phyloP scores from a whole-genome alignment of 1,284 basidiomycete genomes.

The Ustilago shanxiensis region DNA sequence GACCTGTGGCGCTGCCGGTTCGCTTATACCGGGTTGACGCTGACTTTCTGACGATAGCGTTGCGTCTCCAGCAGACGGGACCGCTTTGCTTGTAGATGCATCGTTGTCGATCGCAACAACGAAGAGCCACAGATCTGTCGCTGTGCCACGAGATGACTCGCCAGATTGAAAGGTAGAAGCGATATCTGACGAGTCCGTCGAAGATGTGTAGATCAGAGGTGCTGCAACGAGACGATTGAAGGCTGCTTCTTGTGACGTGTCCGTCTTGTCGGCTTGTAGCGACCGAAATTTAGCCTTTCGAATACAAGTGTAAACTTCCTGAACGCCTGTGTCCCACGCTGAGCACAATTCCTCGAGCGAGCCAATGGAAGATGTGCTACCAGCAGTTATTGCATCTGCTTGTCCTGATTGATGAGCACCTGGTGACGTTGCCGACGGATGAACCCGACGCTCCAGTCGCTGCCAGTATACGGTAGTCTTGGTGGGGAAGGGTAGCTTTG shows the following conservation, averaged over 20 bases:
- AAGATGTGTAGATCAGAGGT: conserved; percentile 17
- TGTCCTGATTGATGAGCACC: not conserved
- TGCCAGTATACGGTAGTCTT: conserved; percentile 29
- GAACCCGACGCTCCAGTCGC: conserved; percentile 2
- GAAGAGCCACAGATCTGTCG: conserved; percentile 28
- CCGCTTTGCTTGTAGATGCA: not conserved
- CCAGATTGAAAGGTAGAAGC: not conserved
- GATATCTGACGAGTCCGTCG: not conserved
- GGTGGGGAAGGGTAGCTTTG: conserved; percentile 24
- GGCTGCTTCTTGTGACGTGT: not conserved
- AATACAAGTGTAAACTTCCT: conserved; percentile 4
- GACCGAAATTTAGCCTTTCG: not conserved
- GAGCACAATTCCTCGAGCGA: not conserved
- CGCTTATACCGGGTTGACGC: not conserved
- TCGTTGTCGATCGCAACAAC: conserved; percentile 11
- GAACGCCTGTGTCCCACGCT: conserved; percentile 13
- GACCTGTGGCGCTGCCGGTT: not conserved
- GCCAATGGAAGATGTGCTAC: not conserved
- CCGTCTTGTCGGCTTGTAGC: not conserved
- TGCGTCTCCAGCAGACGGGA: not conserved
- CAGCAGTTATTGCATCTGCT: not conserved
- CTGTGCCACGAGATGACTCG: not conserved
- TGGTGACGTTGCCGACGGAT: too few species aligned
- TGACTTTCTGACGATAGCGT: not conserved
- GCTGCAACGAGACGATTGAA: conserved; percentile 6